phyloP scores from a whole-genome alignment of 192 early-diverging fungal genomes.

The Rhizophlyctis rosea region DNA sequence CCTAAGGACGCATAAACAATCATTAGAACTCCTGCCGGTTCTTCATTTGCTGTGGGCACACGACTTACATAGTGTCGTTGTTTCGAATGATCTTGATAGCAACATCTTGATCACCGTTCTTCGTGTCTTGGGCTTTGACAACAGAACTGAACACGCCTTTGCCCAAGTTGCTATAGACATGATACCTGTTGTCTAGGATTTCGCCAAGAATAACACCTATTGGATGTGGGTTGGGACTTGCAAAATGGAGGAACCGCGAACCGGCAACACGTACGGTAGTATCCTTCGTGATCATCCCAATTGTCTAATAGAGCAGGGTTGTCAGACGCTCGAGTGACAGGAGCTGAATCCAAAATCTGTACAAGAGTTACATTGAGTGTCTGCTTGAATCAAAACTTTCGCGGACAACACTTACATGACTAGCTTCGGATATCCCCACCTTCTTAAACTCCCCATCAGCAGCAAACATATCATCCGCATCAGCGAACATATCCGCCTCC shows the following conservation, averaged over 20 bases:
- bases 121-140: constrained; percentile 78
- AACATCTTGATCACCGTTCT: constrained; percentile 69
- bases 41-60: background rate
- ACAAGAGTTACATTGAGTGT: constrained; percentile 9
- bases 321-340: constrained; percentile 38
- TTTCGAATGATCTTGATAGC: constrained; percentile 96
- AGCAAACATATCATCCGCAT: constrained; percentile 76
- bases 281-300: constrained; percentile 97
- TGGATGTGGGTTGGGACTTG: background rate
- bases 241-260: background rate
- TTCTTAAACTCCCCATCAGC: constrained; percentile 24
- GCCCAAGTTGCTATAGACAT: constrained; percentile 80
- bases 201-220: constrained; percentile 78
- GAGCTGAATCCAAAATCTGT: constrained; percentile 41
- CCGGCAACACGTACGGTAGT: constrained; percentile 90
- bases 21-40: no score
- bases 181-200: constrained; percentile 78
- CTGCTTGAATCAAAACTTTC: constrained; percentile 13
- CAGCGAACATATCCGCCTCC: no score
- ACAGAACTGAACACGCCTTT: constrained; percentile 96
- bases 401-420: constrained; percentile 27
- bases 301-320: constrained; percentile 71
- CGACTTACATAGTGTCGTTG: constrained; percentile 82
- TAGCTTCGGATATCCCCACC: constrained; percentile 23
- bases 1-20: constrained; percentile 40